phyloP scores from a whole-genome alignment of 495 filamentous ascomycete genomes.

The Aspergillus biplanus region DNA sequence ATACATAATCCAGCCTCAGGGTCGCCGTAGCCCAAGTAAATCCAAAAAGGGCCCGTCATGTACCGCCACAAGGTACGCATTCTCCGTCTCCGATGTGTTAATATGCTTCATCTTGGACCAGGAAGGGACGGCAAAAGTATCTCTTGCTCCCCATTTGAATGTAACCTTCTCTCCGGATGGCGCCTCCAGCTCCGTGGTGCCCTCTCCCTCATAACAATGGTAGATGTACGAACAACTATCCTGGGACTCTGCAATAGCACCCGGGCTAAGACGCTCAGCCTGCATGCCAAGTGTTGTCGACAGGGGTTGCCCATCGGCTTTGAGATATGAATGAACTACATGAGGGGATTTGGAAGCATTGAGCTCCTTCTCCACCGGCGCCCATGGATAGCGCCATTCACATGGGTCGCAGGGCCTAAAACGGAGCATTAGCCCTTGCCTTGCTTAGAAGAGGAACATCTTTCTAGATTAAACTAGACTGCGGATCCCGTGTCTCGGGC shows the following conservation, averaged over 20 bases:
- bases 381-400: too few species aligned
- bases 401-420: too few species aligned
- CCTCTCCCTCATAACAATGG: not conserved
- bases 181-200: not conserved
- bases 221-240: not conserved
- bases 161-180: not conserved
- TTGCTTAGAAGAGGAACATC: too few species aligned
- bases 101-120: constrained; percentile 5
- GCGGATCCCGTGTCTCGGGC: not conserved
- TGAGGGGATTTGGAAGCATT: not conserved
- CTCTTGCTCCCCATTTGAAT: not conserved
- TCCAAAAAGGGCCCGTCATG: not conserved
- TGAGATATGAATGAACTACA: not conserved
- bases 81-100: not conserved
- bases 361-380: not conserved
- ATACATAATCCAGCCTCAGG: not conserved
- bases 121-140: constrained; percentile 5
- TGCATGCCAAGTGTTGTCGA: not conserved
- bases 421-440: too few species aligned
- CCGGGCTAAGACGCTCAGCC: not conserved
- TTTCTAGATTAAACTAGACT: not conserved
- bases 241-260: not conserved
- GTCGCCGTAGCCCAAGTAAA: not conserved
- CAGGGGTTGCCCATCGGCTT: not conserved
- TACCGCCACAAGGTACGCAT: not conserved